A percentile compares a stretch with the other conserved stretches of the same genome.
Conservation (phyloP, 2,329 filamentous ascomycete species). For the Chaetomiaceae sp. region DNA sequence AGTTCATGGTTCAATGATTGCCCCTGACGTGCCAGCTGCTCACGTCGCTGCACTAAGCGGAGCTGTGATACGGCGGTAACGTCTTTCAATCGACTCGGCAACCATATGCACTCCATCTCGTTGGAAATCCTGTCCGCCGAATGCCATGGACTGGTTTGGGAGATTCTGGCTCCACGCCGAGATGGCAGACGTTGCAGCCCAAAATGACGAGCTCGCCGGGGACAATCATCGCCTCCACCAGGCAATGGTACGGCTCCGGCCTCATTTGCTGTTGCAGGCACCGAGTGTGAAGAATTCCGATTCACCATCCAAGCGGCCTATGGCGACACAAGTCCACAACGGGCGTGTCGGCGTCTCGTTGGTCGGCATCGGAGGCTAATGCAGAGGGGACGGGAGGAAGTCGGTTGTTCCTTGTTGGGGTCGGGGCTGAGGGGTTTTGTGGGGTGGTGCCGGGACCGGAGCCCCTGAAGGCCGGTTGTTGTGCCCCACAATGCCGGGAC, state of each 20-base stretch:
- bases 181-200: too few species aligned
- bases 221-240: too few species aligned
- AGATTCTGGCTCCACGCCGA: too few species aligned
- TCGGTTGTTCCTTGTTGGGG: not conserved
- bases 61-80: too few species aligned
- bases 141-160: too few species aligned
- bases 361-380: not conserved
- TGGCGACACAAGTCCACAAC: constrained; percentile 5
- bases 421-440: not conserved
- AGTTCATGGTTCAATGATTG: not conserved
- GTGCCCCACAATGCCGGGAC: not conserved
- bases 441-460: constrained; percentile 10
- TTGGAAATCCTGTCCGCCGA: too few species aligned
- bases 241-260: too few species aligned
- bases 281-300: not conserved
- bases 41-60: too few species aligned
- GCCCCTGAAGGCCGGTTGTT: not conserved
- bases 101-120: too few species aligned
- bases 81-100: too few species aligned
- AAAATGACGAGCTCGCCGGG: too few species aligned
- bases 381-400: not conserved
- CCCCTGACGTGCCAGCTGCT: too few species aligned
- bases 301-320: not conserved
- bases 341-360: not conserved
- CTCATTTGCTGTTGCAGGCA: not conserved